Percentiles rank a stretch among this genome's conserved stretches.
phyloP scores from a whole-genome alignment of 2,329 filamentous ascomycete species.

The Aureobasidium sp. region DNA sequence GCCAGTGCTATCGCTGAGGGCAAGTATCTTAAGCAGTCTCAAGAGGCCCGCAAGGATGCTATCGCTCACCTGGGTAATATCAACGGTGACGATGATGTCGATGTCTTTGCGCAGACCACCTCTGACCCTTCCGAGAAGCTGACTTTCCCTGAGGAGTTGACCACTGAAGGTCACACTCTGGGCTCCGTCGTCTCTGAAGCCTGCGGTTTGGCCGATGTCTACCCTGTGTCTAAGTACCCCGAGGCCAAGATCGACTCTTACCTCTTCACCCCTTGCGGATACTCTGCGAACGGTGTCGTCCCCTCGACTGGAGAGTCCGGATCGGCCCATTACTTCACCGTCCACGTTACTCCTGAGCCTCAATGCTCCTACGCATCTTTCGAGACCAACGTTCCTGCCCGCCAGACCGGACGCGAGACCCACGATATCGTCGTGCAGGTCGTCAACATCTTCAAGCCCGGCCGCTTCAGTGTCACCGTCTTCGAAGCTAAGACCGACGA shows the following conservation, averaged over 20 bases:
- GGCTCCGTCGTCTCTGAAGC: conserved; percentile 85
- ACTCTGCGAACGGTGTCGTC: conserved; percentile 92
- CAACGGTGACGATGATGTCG: conserved; percentile 35
- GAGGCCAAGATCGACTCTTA: conserved; percentile 93
- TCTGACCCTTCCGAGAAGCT: conserved; percentile 51
- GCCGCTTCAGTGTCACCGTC: conserved; percentile 93
- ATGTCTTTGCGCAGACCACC: conserved; percentile 71
- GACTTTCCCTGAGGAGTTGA: conserved; percentile 61
- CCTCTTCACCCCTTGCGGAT: conserved; percentile 92
- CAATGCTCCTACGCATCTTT: conserved; percentile 97
- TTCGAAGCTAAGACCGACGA: conserved; percentile 73
- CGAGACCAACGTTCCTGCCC: conserved; percentile 92
- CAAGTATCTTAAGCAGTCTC: conserved; percentile 61
- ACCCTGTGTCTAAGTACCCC: conserved; percentile 77
- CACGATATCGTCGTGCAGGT: conserved; percentile 89
- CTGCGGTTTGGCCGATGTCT: conserved; percentile 83
- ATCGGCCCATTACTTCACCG: conserved; percentile 84
- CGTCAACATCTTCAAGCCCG: conserved; percentile 90
- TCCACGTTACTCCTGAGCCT: conserved; percentile 95
- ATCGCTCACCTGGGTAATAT: conserved; percentile 52
- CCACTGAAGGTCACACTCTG: conserved; percentile 87
- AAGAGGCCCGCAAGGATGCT: conserved; percentile 53
- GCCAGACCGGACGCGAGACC: conserved; percentile 79
- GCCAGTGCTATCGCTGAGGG: conserved; percentile 86
- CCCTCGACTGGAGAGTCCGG: conserved; percentile 48